Base-by-base conservation (phyloP, 306 rosid genomes). In the Citrullus mucosospermus region DNA sequence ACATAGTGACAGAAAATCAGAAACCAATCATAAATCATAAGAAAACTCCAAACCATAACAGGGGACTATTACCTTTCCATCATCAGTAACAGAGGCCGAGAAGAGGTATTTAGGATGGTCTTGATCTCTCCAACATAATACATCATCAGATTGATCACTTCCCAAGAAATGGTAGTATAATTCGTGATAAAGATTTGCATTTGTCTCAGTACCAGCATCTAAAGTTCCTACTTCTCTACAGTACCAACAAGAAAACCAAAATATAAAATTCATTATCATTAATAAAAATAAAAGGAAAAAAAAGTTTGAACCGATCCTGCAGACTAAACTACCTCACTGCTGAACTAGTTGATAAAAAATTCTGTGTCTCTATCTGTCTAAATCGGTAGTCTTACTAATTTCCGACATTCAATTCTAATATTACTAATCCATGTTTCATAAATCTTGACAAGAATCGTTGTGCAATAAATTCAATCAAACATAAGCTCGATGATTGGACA, bases 161-260 rank as follows among this genome's bases (percentile, higher is more conserved):
- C 97, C 97, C 87, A 95, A 80, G 78, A 89, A 83, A 85, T 95
- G 99, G 84, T 95, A 95, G 83, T 86, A 88, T 36, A 95, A 78
- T 78, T 95, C 90, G 41, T 91, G 97, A 82, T 88, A 76, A 76
- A 91, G 96, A 85, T 92, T 95, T 44, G 88, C 11, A 72, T 87
- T 80, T 62, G 97, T 95, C 87, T 92, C 97, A 2, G 99, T 92
- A 63, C 97, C 99, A 81, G 97, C 97, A 77, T 92, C 97, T 51
- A 81, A 74, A 78, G 69, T 56, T 69, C 84, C 90, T 80, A 88
- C 91, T 78, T 90, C 91, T 78, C 99, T 94, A 63, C 80, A 86
- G 2, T 4, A 82, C 57, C 77, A 67, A 67, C 13, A 67, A 67
- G 51, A 65, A 20, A 80, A 58, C 79, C 55, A 43, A 85, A 68